These are phyloP conservation scores for Mytilinidion resinicola DNA, from an alignment of 495 filamentous ascomycete genomes.

Conservation along the genomic window DNA sequence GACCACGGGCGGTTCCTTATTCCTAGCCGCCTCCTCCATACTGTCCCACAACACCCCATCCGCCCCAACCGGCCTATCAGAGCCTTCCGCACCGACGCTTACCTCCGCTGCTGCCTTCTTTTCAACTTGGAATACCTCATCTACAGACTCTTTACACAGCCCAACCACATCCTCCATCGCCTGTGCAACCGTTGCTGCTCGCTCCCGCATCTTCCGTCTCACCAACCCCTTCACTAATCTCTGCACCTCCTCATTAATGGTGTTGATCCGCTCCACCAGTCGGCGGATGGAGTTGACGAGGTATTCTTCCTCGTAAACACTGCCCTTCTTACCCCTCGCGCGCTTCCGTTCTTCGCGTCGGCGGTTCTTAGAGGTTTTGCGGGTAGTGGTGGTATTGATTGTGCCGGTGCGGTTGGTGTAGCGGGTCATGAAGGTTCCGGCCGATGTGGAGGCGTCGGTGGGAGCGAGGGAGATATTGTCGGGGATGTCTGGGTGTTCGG, in stretches of 20 bases:
- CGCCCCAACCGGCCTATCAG: constrained; percentile 30
- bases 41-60: constrained; percentile 37
- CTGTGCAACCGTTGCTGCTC: constrained; percentile 69
- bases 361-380: constrained; percentile 76
- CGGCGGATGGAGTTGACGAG: constrained; percentile 79
- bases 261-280: constrained; percentile 77
- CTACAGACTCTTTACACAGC: constrained; percentile 55
- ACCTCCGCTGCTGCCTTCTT: constrained; percentile 22
- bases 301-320: constrained; percentile 96
- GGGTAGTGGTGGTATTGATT: constrained; percentile 54
- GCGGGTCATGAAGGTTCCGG: constrained; percentile 77
- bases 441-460: constrained; percentile 69
- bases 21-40: constrained; percentile 24
- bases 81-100: constrained; percentile 28
- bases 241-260: constrained; percentile 58
- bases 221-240: constrained; percentile 67
- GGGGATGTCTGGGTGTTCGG: constrained; percentile 56
- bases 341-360: constrained; percentile 88
- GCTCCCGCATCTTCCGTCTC: constrained; percentile 78
- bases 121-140: constrained; percentile 50
- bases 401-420: constrained; percentile 81
- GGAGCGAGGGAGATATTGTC: constrained; percentile 90
- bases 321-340: constrained; percentile 89
- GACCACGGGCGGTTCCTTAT: constrained; percentile 30
- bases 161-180: constrained; percentile 64